Conservation (phyloP, 441 rosid species). For the Metrosideros polymorpha region DNA sequence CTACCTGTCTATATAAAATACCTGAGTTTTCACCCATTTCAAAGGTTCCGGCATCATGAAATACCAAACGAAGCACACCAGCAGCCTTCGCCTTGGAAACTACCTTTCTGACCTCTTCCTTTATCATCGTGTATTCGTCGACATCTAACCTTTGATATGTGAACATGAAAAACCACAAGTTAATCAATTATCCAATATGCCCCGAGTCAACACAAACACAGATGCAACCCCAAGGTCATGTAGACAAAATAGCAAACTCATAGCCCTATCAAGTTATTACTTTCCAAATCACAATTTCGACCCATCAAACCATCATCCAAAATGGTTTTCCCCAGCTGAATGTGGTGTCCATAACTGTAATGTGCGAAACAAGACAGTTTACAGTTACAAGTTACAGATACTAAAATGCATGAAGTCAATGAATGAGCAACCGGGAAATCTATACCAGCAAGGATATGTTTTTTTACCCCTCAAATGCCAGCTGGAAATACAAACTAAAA, state of each 20-base stretch:
- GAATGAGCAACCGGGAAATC: neutral
- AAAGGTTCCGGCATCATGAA: conserved; percentile 95
- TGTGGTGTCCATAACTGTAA: neutral
- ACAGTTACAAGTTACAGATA: neutral
- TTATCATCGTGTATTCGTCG: conserved; percentile 17
- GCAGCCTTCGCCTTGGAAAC: conserved; percentile 82
- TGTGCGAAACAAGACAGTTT: neutral
- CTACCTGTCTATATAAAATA: conserved; percentile 1
- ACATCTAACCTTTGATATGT: conserved; percentile 13
- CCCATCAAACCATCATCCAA: neutral
- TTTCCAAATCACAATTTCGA: neutral
- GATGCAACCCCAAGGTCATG: neutral
- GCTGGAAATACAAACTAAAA: neutral
- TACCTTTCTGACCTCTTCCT: conserved; percentile 55
- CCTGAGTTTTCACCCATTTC: conserved; percentile 51
- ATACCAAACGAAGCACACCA: conserved; percentile 90
- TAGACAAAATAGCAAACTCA: neutral
- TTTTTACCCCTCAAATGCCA: neutral
- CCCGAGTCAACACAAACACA: neutral
- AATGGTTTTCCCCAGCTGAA: neutral
- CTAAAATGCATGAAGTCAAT: neutral
- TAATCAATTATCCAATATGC: neutral
- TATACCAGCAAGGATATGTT: neutral
- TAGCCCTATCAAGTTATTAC: neutral
- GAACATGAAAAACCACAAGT: conserved; percentile 1